These are phyloP conservation scores for Ophiosphaerella narmari DNA, from an alignment of 2,329 filamentous ascomycete genomes.

Conservation along the genomic window DNA sequence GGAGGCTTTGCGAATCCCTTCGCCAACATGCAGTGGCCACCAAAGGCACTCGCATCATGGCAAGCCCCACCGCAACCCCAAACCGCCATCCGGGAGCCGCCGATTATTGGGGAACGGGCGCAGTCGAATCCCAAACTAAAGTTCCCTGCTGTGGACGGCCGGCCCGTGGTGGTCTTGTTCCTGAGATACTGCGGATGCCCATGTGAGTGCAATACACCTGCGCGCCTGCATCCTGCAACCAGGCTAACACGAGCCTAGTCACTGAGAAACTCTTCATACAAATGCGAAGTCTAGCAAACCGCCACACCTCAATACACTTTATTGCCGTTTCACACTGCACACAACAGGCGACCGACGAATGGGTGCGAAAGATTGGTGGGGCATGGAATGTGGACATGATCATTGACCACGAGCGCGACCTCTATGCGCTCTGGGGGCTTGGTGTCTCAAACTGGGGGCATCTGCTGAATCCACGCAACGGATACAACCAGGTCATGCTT, in stretches of 20 bases:
- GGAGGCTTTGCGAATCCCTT: conserved; percentile 39
- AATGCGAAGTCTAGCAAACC: conserved; percentile 60
- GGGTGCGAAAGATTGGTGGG: conserved; percentile 63
- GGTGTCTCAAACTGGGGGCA: conserved; percentile 50
- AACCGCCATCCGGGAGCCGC: conserved; percentile 32
- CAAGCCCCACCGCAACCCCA: conserved; percentile 35
- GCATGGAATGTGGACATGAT: conserved; percentile 62
- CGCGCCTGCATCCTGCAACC: too few relatives aligned
- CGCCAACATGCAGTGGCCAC: conserved; percentile 43
- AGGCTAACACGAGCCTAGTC: conserved; percentile 22
- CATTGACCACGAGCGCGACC: conserved; percentile 60
- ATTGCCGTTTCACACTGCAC: conserved; percentile 66
- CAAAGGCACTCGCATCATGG: conserved; percentile 42
- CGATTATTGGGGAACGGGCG: conserved; percentile 32
- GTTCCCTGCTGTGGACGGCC: conserved; percentile 36
- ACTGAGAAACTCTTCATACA: conserved; percentile 58
- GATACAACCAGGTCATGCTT: conserved; percentile 42
- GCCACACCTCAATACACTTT: conserved; percentile 58
- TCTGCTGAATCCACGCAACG: conserved; percentile 41
- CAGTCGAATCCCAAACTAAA: conserved; percentile 35
- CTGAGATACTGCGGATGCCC: conserved; percentile 43
- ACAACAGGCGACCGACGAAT: conserved; percentile 59
- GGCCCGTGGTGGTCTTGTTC: conserved; percentile 39
- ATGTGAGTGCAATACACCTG: conserved; percentile 26
- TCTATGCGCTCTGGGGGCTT: conserved; percentile 65